Conservation (phyloP, 176 grass and related monocot species). For the Sorghum bicolor region DNA sequence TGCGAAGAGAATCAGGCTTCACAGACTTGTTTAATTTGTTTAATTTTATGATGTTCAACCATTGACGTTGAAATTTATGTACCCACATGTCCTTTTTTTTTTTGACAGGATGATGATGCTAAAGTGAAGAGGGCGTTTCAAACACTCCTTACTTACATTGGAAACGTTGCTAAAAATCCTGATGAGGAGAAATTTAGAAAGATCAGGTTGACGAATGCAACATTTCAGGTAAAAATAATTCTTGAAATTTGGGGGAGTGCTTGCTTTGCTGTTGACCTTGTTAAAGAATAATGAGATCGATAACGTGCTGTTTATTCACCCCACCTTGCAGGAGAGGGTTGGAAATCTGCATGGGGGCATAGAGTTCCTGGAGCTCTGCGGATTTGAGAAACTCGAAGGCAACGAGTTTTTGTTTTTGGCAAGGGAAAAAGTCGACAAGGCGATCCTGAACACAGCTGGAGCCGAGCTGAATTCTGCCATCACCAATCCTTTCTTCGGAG, state of each 20-base stretch:
- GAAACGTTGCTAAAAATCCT: constrained; percentile 76
- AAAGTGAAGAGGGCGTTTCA: constrained; percentile 92
- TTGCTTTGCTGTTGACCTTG: not conserved
- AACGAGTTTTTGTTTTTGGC: constrained; percentile 74
- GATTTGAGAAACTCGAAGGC: constrained; percentile 87
- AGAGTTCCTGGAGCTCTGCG: constrained; percentile 84
- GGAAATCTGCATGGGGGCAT: constrained; percentile 78
- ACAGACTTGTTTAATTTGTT: not conserved
- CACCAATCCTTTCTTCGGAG: constrained; percentile 94
- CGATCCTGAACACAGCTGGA: constrained; percentile 70
- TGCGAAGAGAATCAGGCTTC: not conserved
- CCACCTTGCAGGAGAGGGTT: constrained; percentile 72
- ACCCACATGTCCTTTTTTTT: not conserved
- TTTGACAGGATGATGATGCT: constrained; percentile 68
- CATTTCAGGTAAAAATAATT: constrained; percentile 66
- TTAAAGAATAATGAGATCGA: not conserved
- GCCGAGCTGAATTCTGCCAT: constrained; percentile 90
- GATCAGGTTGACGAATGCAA: constrained; percentile 75
- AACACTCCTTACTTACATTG: constrained; percentile 81
- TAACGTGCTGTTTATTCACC: not conserved
- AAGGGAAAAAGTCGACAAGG: constrained; percentile 78
- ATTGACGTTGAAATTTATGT: not conserved
- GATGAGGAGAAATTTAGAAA: constrained; percentile 97
- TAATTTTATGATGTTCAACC: not conserved
- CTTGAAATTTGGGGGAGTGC: not conserved